Base-by-base conservation (phyloP, 345 rosid genomes). In the Aquilaria malaccensis region DNA sequence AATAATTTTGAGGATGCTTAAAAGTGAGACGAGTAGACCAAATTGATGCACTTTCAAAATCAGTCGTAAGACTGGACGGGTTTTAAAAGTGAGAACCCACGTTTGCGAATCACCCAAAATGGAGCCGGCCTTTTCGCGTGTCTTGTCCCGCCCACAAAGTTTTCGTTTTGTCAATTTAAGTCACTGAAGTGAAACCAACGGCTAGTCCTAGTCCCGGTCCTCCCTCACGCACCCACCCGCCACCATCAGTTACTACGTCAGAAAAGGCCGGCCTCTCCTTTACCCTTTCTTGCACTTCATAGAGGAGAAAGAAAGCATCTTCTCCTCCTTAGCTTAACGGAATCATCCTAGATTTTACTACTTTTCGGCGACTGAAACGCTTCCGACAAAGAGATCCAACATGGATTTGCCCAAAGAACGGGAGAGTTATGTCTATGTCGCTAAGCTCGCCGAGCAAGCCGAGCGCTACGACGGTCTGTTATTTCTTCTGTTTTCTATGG, bases 361-460 rank as follows among this genome's bases (percentile, higher is more conserved):
- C 43, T 55, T 30, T 30, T 30, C 31, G 33, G 65, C 63, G 67
- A 51, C 29, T 0, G 64, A 56, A 53, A 14, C 56, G 56, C 12
- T 53, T 53, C 31, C 22, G 32, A 4, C 2, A 7, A 3, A 15
- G 41, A 59, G 60, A 51, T 67, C 56, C 9, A 61, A n/a, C 50
- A 79, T 77, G 81, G 78, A 73, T 15, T 55, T 66, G 52, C 37
- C 75, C 58, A 65, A 60, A 49, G 81, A 79, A 70, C 76, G 83
- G 15, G 83, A 72, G 41, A 74, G 47, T 77, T 66, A 43, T 50
- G 83, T 81, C 41, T 81, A 70, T 79, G 50, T 68, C 70, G 86
- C 83, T 68, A 81, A 81, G 71, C 86, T 81, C 52, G 77, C 86
- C 11, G 86, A 81, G 33, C 86, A 81, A 58, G 86, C 86, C 9